Evolutionary conservation across 805 yeast genomes (phyloP).

Genomic region (Ogataea trehaloabstinens): DNA sequence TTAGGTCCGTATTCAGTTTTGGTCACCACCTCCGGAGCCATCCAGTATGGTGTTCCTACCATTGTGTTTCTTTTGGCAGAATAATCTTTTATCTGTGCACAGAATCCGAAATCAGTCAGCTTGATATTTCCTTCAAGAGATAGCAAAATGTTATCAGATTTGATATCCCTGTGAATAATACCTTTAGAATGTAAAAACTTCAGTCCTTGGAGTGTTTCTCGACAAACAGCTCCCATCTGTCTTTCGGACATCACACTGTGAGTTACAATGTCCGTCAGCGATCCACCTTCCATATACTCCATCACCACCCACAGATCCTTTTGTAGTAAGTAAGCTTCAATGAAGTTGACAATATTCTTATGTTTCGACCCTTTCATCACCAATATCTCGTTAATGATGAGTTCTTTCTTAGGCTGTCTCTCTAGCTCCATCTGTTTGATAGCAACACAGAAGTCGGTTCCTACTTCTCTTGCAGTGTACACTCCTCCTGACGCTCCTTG

Average conservation of each 20-base stretch:
- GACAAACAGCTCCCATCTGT: conserved; percentile 92
- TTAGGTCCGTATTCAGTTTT: conserved; percentile 80
- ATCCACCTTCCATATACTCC: conserved; percentile 99
- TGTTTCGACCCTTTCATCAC: conserved; percentile 94
- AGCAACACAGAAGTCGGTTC: conserved; percentile 67
- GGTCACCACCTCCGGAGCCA: conserved; percentile 85
- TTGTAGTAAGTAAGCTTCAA: conserved; percentile 75
- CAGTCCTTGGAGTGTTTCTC: conserved; percentile 85
- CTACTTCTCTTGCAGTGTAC: conserved; percentile 73
- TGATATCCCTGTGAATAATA: conserved; percentile 93
- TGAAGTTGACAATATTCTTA: conserved; percentile 88
- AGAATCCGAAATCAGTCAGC: conserved; percentile 78
- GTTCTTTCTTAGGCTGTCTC: conserved; percentile 92
- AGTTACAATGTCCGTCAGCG: conserved; percentile 91
- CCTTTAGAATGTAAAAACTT: conserved; percentile 87
- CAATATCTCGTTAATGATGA: conserved; percentile 89
- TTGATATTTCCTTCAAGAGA: conserved; percentile 86
- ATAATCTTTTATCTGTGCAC: conserved; percentile 75
- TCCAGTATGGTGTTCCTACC: conserved; percentile 91
- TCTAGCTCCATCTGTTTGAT: conserved; percentile 95
- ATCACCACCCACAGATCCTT: conserved; percentile 94
- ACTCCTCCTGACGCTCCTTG: conserved; percentile 99
- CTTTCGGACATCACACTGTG: conserved; percentile 86
- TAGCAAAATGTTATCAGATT: conserved; percentile 87
- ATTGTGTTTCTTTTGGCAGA: conserved; percentile 74